A percentile compares a stretch with the other conserved stretches of the same genome.
phyloP scores from a whole-genome alignment of 2,329 filamentous ascomycete genomes.

The Aureobasidium melanogenum region DNA sequence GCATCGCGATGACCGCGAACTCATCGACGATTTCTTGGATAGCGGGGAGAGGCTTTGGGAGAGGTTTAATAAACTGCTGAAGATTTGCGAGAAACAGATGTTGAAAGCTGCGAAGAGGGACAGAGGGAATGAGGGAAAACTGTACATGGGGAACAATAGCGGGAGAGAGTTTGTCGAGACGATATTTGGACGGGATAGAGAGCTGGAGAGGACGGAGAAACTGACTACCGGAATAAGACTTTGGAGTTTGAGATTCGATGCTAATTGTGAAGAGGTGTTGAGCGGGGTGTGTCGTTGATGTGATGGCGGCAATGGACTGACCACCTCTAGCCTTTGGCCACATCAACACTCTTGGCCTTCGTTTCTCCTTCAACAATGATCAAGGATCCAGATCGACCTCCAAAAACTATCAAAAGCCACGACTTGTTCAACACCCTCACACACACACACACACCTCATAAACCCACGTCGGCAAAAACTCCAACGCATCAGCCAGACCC shows the following conservation, averaged over 20 bases:
- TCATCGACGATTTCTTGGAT: conserved; percentile 83
- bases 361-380: too few relatives aligned
- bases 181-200: conserved; percentile 84
- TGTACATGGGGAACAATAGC: conserved; percentile 80
- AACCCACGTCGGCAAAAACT: too few relatives aligned
- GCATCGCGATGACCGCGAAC: conserved; percentile 62
- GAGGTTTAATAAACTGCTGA: conserved; percentile 77
- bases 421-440: too few relatives aligned
- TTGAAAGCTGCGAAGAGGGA: conserved; percentile 74
- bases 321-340: too few relatives aligned
- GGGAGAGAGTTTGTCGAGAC: conserved; percentile 94
- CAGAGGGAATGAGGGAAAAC: conserved; percentile 51
- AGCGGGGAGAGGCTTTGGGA: conserved; percentile 79
- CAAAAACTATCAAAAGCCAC: too few relatives aligned
- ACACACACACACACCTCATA: too few relatives aligned
- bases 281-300: neutral
- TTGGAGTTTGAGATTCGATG: conserved; percentile 91
- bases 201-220: conserved; percentile 82
- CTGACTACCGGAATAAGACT: conserved; percentile 82
- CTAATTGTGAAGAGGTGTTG: conserved; percentile 89
- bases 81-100: conserved; percentile 91
- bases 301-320: too few relatives aligned
- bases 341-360: too few relatives aligned
- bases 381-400: too few relatives aligned
- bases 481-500: too few relatives aligned